These are phyloP conservation scores for Tylopilus sp. DNA, from an alignment of 768 basidiomycete genomes.

Conservation along the genomic window DNA sequence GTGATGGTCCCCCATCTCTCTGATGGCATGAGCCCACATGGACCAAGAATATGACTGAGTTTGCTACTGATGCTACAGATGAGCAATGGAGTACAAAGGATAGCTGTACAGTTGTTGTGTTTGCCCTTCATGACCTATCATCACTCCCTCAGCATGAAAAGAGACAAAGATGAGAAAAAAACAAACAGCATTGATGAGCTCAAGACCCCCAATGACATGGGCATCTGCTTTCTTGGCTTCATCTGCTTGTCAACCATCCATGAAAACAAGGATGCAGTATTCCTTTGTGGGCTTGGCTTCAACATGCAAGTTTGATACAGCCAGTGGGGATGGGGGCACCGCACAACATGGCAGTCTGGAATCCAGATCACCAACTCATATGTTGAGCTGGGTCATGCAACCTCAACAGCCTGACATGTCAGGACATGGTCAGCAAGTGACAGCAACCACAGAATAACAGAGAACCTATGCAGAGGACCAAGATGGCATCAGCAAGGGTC, in stretches of 20 bases:
- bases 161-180: background rate
- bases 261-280: constrained; percentile 89
- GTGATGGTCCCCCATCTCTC: constrained; percentile 91
- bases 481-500: constrained; percentile 58
- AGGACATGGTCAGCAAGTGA: no score
- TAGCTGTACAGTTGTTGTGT: no score
- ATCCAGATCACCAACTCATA: no score
- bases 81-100: no score
- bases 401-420: no score
- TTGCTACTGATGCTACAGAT: no score
- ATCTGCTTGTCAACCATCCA: constrained; percentile 80
- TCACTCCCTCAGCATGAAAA: no score
- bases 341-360: constrained; percentile 71
- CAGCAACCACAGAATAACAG: no score
- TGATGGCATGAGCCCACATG: constrained; percentile 93
- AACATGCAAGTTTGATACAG: constrained; percentile 76
- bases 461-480: no score
- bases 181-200: constrained; percentile 82
- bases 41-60: constrained; percentile 81
- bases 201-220: constrained; percentile 84
- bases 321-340: constrained; percentile 87
- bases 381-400: no score
- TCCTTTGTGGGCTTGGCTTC: constrained; percentile 70
- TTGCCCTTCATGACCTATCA: no score
- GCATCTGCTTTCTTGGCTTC: constrained; percentile 87